Evolutionary conservation across 164 flowering plant species (phyloP).

Genomic region (Chimonanthus praecox): DNA sequence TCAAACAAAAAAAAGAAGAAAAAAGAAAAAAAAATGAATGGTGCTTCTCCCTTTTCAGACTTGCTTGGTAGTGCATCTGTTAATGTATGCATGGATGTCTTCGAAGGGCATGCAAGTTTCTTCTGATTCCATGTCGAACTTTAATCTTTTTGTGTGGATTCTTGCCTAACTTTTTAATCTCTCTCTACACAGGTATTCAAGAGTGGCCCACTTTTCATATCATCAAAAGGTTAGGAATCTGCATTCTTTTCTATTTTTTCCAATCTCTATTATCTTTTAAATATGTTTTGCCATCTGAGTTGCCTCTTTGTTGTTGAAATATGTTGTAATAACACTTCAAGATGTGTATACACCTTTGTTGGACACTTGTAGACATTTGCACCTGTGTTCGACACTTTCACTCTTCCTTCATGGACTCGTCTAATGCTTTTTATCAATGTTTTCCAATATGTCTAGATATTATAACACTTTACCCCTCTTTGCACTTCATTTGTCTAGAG

Average conservation of each 20-base stretch:
- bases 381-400: no score
- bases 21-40: no score
- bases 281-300: background rate
- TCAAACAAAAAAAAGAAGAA: background rate
- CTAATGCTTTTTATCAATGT: no score
- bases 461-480: no score
- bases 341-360: no score
- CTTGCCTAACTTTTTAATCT: constrained; percentile 1
- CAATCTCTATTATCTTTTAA: background rate
- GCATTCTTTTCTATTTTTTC: background rate
- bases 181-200: constrained; percentile 69
- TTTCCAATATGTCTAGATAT: no score
- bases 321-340: no score
- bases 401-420: no score
- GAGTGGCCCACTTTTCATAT: constrained; percentile 95
- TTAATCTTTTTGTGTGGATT: background rate
- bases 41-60: background rate
- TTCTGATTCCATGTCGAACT: background rate
- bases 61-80: background rate
- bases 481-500: no score
- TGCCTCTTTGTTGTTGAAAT: background rate
- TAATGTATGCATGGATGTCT: background rate
- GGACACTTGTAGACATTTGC: no score
- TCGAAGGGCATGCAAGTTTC: background rate
- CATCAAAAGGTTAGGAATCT: constrained; percentile 72